Evolutionary conservation across 257 asterid species (phyloP), one percentile per base, ranked within the genome.

Genomic region (Forsythia viridissima): DNA sequence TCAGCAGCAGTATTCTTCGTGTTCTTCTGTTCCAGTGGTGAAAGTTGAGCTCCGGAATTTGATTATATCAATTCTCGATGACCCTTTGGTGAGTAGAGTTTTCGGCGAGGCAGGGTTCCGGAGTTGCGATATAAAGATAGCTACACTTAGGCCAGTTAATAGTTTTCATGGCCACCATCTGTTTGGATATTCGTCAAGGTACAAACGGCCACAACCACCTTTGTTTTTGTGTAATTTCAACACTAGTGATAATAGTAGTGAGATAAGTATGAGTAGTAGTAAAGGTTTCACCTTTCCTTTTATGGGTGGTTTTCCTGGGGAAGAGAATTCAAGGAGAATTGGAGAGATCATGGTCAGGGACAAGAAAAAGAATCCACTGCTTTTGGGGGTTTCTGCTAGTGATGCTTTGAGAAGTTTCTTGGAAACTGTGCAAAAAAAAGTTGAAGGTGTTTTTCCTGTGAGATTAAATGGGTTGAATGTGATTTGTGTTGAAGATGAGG

Each of bases 81-180:
- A 95, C 41, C 99, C 98, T 1, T 77, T 91, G 48, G 98, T 95
- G 80, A 95, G 98, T 78, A 81, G 96, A 44, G 97, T 95, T 0
- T 88, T 95, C 11, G 97, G 92, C 6, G 99, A 95, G 80, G 97
- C 97, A 2, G 99, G 99, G 3, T 92, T 93, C 37, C 76, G 93
- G 78, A 95, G 97, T 79, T 86, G 88, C 76, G 98, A 93, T 78
- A 89, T 95, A 3, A 95, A 95, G 77, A 48, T 92, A 81, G 97
- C 97, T 16, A 82, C 88, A 10, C 76, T 91, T 13, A 76, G 91
- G 65, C 97, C 97, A 6, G 91, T 89, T 70, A 83, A 24, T 40
- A 65, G 80, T 59, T 84, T 80, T 43, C 80, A 83, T n/a, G 76
- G 88, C 24, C 85, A 89, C 52, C 90, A 86, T 69, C 76, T 90